Base-by-base conservation (phyloP, 257 asterid genomes). In the Paraleonurus japonicus region DNA sequence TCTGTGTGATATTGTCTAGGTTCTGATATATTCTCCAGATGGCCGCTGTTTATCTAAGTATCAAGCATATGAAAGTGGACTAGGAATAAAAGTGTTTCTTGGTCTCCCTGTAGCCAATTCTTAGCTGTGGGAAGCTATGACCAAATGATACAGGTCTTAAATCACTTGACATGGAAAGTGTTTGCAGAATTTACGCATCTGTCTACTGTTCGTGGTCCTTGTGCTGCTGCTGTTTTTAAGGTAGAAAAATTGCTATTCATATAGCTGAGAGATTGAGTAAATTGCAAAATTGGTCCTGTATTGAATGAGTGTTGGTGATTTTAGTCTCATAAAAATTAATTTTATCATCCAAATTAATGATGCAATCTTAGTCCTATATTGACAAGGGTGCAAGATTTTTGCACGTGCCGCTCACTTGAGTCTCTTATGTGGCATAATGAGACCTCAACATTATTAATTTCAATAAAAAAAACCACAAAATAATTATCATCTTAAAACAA, bases 121-220 rank as follows among this genome's bases (percentile, higher is more conserved):
- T 83, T 95, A 69, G 98, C 99, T 37, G 96, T 92, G 15, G 99
- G 99, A 71, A 92, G 99, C 82, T 95, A 89, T 78, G 99, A 95
- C 86, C 99, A 95, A 76, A 95, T 89, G 96, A 79, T 95, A 81
- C 83, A 98, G 79, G 95, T 95, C 82, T 73, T 95, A 81, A 92
- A 84, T 91, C 99, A 95, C 88, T 85, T 95, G 88, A 95, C 99
- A 3, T 95, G 99, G 99, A 95, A 92, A 85, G 98, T 95, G 23
- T 95, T 95, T 83, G 99, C 99, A 53, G 99, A 95, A 85, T 95
- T 95, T 77, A 82, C 80, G 20, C 99, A 95, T 80, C 87, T 87
- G 47, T 83, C 96, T 19, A 82, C 81, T 5, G 85, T 95, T 39
- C 96, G 99, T 55, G 88, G 92, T 64, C 99, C 99, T 70, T 94